Base-by-base conservation (phyloP, 306 rosid genomes). In the Senna tora region DNA sequence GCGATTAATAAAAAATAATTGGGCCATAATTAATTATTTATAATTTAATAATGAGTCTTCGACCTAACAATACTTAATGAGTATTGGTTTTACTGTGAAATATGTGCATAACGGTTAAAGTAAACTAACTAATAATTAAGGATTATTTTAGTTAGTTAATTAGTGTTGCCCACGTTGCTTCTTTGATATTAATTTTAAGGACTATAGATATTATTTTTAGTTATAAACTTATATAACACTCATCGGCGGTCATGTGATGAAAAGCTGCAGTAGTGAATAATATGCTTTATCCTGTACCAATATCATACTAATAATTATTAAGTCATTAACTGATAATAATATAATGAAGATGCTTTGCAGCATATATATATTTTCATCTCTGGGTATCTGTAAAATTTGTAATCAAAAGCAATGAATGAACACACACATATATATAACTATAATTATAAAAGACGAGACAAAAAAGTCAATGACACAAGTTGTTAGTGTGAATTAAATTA, bases 401-500 rank as follows among this genome's bases (percentile, higher is more conserved):
- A n/a, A 76, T 57, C 41, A 60, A 30, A 34, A 58, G 55, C 58
- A 61, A 56, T 1, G 10, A 6, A 56, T 28, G 39, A 15, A 56
- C 9, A 49, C n/a, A 46, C 30, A 1, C 3, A 9, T 9, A 7
- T 51, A 7, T 38, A 34, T 4, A 25, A 1, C 1, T 25, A 25
- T 25, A 25, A n/a, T n/a, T 25, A 25, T 25, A 25, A 25, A 25
- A 25, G 46, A 8, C 11, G 53, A 39, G 56, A 30, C 71, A 51
- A 64, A 57, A 51, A 64, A 57, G 75, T 50, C 53, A 19, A 34
- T 4, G 61, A 55, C 67, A 36, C 6, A 52, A 50, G 62, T 74
- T 79, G 32, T 74, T 61, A 72, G 33, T 79, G 30, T 60, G 57
- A 69, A 64, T 74, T 75, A 70, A 69, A 64, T 74, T 75, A 70